Evolutionary conservation across 2,329 filamentous ascomycete genomes (phyloP), one percentile per base, ranked within the genome.

Genomic region (Ophiostoma australiae): DNA sequence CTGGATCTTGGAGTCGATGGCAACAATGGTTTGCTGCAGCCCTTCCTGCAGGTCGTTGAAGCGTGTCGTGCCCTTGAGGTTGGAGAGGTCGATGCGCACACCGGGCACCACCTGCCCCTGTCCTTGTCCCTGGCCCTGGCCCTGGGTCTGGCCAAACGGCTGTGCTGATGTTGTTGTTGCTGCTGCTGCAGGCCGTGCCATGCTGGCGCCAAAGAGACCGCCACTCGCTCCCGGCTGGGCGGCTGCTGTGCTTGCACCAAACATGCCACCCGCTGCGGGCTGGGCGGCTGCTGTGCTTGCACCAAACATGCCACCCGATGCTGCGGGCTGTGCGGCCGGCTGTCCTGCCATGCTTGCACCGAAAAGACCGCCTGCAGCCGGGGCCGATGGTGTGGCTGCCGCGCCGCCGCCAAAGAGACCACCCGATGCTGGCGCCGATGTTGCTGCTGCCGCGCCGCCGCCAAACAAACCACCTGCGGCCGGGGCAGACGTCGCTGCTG

Each of bases 41-140:
- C 92, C 88, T 75, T 94, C 91, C 72, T 91, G 88, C 37, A 97
- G 89, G 79, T 97, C 94, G 78, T 93, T 92, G 82, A 95, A 97
- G 73, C 95, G 92, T 3, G 93, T 97, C 0, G 94, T 97, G 20
- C 91, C 90, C 69, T 93, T 89, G 72, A 98, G 84, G 77, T 91
- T 92, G 75, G 87, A 87, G 69, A 91, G 81, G 79, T 95, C 91
- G 76, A 97, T 91, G 76, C 91, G 90, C 23, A 93, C 90, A 23
- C 91, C 92, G 0, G 90, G 89, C 20, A 89, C 84, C 17, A 82
- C 84, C 75, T 68, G 66, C 11, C 23, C 23, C n/a, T 48, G 44
- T 13, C 39, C 41, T 5, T 35, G 33, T 13, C 11, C 39, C 27
- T 31, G 27, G 27, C 11, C 39, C 27, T 31, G 27, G 27, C 39